phyloP scores from a whole-genome alignment of 2,329 filamentous ascomycete species.

The Ilyonectria sp. region DNA sequence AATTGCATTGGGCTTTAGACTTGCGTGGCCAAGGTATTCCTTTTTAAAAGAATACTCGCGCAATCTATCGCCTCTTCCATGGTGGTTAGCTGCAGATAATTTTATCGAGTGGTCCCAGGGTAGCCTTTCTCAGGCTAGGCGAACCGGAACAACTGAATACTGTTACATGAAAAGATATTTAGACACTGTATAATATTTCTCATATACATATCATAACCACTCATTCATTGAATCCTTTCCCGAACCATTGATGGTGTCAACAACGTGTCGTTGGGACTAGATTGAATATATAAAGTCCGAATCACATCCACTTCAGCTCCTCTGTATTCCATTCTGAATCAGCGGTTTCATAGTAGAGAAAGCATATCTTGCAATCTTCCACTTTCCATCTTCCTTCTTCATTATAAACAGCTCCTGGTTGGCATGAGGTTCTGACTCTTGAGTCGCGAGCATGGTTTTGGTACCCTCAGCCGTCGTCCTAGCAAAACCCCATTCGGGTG shows the following conservation, averaged over 20 bases:
- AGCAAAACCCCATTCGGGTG: constrained; percentile 39
- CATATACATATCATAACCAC: too few relatives aligned
- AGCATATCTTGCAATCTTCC: constrained; percentile 44
- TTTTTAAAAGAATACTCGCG: too few relatives aligned
- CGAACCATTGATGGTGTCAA: background rate
- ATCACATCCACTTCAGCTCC: background rate
- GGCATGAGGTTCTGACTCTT: constrained; percentile 33
- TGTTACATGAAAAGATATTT: too few relatives aligned
- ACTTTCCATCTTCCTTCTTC: constrained; percentile 30
- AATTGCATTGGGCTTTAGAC: too few relatives aligned
- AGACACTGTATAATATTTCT: too few relatives aligned
- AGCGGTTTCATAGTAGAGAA: constrained; percentile 45
- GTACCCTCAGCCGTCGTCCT: constrained; percentile 40
- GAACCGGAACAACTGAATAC: too few relatives aligned
- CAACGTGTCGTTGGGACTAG: background rate
- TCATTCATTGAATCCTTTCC: too few relatives aligned
- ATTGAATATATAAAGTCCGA: background rate
- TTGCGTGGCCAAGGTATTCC: too few relatives aligned
- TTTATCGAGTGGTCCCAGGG: too few relatives aligned
- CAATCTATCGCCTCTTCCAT: too few relatives aligned
- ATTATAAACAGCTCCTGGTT: constrained; percentile 44
- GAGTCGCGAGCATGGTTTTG: constrained; percentile 38
- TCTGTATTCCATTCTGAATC: constrained; percentile 32
- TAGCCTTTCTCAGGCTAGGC: too few relatives aligned
- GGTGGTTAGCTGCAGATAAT: too few relatives aligned